Evolutionary conservation across 345 rosid species (phyloP).

Genomic region (Sonneratia caseolaris): DNA sequence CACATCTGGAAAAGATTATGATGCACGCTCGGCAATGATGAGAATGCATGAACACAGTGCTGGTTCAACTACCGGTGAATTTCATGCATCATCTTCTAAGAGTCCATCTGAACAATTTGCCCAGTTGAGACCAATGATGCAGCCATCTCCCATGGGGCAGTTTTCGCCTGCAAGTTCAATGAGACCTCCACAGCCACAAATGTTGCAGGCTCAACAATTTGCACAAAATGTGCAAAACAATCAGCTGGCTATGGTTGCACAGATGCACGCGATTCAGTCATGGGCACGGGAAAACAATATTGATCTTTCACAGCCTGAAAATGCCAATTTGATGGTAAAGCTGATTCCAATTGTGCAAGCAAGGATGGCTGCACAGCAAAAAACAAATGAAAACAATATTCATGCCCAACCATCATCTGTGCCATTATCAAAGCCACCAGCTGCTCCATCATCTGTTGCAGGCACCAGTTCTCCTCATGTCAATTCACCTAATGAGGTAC

Average conservation of each 20-base stretch:
- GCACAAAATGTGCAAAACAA: conserved; percentile 49
- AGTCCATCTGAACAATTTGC: conserved; percentile 51
- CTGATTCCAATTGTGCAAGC: conserved; percentile 71
- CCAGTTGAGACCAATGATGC: conserved; percentile 46
- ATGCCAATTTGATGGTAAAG: conserved; percentile 77
- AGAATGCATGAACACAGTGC: conserved; percentile 79
- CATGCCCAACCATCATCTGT: conserved; percentile 42
- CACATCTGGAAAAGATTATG: conserved; percentile 56
- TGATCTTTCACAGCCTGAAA: conserved; percentile 86
- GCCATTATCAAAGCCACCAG: conserved; percentile 58
- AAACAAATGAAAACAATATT: conserved; percentile 49
- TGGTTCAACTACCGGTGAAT: conserved; percentile 61
- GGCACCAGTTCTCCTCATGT: conserved; percentile 64
- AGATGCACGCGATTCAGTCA: conserved; percentile 71
- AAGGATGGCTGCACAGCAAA: conserved; percentile 74
- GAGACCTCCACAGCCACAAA: conserved; percentile 76
- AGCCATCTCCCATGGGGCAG: conserved; percentile 45
- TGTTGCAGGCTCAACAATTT: conserved; percentile 50
- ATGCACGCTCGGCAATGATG: conserved; percentile 44
- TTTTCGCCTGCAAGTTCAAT: conserved; percentile 39
- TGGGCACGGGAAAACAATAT: conserved; percentile 83
- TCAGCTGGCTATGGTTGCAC: conserved; percentile 68
- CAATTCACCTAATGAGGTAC: conserved; percentile 66
- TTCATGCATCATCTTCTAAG: conserved; percentile 78
- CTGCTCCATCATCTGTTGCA: conserved; percentile 55